phyloP scores from a whole-genome alignment of 2,329 filamentous ascomycete species.

The Keithomyces neogunnii region DNA sequence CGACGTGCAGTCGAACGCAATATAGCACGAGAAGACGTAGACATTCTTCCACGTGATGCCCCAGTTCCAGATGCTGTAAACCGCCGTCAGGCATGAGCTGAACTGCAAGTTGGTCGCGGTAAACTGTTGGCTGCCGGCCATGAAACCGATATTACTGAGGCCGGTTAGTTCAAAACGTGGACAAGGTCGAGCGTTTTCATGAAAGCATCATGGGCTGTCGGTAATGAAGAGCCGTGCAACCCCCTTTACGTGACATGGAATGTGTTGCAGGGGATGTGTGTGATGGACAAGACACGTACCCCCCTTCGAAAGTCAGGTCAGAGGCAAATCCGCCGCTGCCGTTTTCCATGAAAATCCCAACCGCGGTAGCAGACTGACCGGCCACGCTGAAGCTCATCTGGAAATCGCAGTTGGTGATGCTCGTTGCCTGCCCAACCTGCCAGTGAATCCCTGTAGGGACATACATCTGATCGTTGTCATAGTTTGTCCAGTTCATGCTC shows the following conservation, averaged over 20 bases:
- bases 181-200: no score
- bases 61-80: constrained; percentile 92
- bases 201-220: no score
- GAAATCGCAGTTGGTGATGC: constrained; percentile 72
- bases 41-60: constrained; percentile 72
- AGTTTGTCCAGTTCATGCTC: constrained; percentile 24
- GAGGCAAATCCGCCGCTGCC: constrained; percentile 77
- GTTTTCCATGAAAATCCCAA: constrained; percentile 57
- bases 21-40: constrained; percentile 60
- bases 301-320: constrained; percentile 57
- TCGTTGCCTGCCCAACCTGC: constrained; percentile 75
- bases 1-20: constrained; percentile 68
- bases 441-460: constrained; percentile 68
- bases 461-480: constrained; percentile 53
- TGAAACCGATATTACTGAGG: no score
- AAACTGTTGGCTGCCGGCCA: no score
- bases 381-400: no score
- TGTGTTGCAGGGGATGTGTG: no score
- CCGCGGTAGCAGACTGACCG: no score
- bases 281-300: no score
- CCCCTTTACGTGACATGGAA: no score
- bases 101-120: constrained; percentile 71
- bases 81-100: constrained; percentile 70
- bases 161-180: constrained; percentile 19
- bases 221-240: no score